Percentiles rank a stretch among this genome's conserved stretches.
These are phyloP conservation scores for Alternaria longipes DNA, from an alignment of 2,329 filamentous ascomycete genomes.

Conservation along the genomic window DNA sequence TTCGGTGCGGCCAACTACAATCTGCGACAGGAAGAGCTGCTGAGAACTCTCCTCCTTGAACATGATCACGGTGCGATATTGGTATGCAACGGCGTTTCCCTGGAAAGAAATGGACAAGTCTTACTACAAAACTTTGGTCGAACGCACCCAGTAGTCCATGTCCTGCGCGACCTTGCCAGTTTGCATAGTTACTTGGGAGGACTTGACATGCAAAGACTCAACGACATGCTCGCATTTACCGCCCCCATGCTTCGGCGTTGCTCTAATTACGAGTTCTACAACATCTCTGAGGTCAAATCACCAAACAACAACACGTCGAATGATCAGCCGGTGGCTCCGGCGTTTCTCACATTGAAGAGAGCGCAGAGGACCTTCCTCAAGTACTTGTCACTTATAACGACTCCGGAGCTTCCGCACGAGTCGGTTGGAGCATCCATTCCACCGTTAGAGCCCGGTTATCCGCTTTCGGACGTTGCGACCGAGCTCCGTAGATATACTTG, in stretches of 20 bases:
- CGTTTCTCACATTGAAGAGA: slow-evolving; percentile 73
- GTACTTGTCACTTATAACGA: slow-evolving; percentile 70
- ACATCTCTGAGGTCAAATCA: slow-evolving; percentile 66
- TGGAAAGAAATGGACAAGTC: slow-evolving; percentile 70
- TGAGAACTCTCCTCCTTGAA: slow-evolving; percentile 67
- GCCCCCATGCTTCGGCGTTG: slow-evolving; percentile 69
- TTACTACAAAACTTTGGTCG: slow-evolving; percentile 69
- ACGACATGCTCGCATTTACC: slow-evolving; percentile 66
- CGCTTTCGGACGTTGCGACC: slow-evolving; percentile 68
- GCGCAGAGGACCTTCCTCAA: slow-evolving; percentile 75
- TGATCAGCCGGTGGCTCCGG: slow-evolving; percentile 55
- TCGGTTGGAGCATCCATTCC: slow-evolving; percentile 50
- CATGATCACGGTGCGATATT: slow-evolving; percentile 71
- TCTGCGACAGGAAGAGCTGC: slow-evolving; percentile 68
- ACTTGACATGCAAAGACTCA: slow-evolving; percentile 65
- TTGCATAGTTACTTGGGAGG: slow-evolving; percentile 69
- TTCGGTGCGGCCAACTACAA: slow-evolving; percentile 71
- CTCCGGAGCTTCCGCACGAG: slow-evolving; percentile 55
- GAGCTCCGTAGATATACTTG: slow-evolving; percentile 72
- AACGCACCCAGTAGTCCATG: slow-evolving; percentile 75
- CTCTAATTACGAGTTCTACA: slow-evolving; percentile 80
- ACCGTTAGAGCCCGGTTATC: slow-evolving; percentile 71
- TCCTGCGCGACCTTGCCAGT: slow-evolving; percentile 71
- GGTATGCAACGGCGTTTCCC: slow-evolving; percentile 74
- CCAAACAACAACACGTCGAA: slow-evolving; percentile 24